Evolutionary conservation across 2,329 filamentous ascomycete genomes (phyloP).

Genomic region (Mariannaea elegans): DNA sequence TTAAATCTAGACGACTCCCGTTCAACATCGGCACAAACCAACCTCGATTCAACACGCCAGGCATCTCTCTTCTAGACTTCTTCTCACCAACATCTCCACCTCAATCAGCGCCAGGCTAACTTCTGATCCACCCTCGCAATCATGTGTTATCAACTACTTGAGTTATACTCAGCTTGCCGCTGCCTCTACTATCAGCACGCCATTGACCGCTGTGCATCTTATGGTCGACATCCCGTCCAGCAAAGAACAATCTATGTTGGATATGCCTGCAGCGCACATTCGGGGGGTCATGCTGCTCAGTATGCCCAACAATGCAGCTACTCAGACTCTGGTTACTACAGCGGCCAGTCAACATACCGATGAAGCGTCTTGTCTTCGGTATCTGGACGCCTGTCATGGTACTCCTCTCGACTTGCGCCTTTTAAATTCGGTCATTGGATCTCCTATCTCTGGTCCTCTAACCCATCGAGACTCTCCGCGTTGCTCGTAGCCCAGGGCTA

Average conservation of each 20-base stretch:
- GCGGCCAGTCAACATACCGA: conserved; percentile 57
- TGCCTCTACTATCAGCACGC: conserved; percentile 91
- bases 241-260: conserved; percentile 84
- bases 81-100: conserved; percentile 16
- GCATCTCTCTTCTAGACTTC: conserved; percentile 7
- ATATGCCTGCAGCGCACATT: conserved; percentile 69
- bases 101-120: conserved; percentile 26
- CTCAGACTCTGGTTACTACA: conserved; percentile 65
- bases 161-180: conserved; percentile 85
- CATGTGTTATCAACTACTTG: conserved; percentile 90
- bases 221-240: conserved; percentile 77
- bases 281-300: conserved; percentile 47
- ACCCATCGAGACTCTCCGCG: conserved; percentile 59
- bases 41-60: conserved; percentile 10
- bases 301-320: conserved; percentile 54
- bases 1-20: conserved; percentile 11
- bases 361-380: conserved; percentile 65
- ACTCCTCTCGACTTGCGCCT: conserved; percentile 49
- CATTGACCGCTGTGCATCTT: conserved; percentile 81
- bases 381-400: conserved; percentile 54
- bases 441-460: conserved; percentile 57
- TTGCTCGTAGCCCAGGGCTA: conserved; percentile 58
- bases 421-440: conserved; percentile 59
- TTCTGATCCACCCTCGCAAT: conserved; percentile 38
- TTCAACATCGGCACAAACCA: conserved; percentile 9